Evolutionary conservation across 768 basidiomycete species (phyloP), one percentile per base, ranked within the genome.

Genomic region (Melanogaster broomeanus): DNA sequence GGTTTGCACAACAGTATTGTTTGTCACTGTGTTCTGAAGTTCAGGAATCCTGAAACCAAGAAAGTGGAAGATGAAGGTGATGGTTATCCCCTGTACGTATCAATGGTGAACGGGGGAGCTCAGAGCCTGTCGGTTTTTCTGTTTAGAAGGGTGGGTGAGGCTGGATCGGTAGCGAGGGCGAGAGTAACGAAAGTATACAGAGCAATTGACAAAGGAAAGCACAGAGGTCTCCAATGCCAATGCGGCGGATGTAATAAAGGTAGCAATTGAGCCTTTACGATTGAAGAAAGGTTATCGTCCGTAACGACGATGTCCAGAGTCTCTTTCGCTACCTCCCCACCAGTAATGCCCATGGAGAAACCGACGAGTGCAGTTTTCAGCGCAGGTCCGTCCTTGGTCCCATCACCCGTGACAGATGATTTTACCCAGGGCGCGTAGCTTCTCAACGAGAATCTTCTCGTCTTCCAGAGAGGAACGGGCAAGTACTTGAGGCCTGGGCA

Each of bases 121-220:
- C 80, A 82, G 73, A 91, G 90, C 74, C 81, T 84, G 69, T 98
- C 94, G 4, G 97, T 96, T 68, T 90, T 89, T 62, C 96, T 86
- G 49, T 97, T 78, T 39, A 99, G 83, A 30, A 92, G 80, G 6
- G 75, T 67, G 42, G 85, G 85, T 2, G 87, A 83, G 1, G 97
- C 95, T 10, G 94, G 95, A 68, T 98, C 97, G 24, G 97, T 98
- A 16, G 97, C 96, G 45, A 99, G 83, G 12, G 97, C 97, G 45
- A 98, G 84, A 22, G 97, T 97, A 49, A 97, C 97, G 65, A 99
- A 98, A 2, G 93, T 96, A 66, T 97, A 94, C 94, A 96, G 95
- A 68, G 95, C 95, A 55, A 98, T 88, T 97, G 1, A 99, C 97
- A 28, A 97, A 96, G 21, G 90, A 87, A 25, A 99, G 75, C n/a